Conservation (phyloP, 805 yeast species). For the Candida patagonica region DNA sequence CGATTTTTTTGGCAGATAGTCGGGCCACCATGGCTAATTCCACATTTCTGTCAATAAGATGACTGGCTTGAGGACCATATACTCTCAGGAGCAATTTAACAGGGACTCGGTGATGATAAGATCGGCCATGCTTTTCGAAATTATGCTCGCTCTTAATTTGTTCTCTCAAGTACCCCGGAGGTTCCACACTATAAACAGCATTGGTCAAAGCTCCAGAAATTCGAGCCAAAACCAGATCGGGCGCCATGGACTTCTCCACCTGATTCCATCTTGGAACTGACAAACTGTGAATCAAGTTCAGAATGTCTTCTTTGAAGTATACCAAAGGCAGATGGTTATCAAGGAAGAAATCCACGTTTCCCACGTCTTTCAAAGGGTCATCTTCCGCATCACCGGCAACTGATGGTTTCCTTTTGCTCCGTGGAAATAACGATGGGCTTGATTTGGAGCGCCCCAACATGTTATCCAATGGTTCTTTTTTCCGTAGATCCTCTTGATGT, state of each 20-base stretch:
- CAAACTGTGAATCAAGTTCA: constrained; percentile 53
- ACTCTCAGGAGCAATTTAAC: constrained; percentile 66
- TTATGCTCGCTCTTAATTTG: constrained; percentile 24
- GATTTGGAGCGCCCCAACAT: no score
- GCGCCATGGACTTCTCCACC: constrained; percentile 31
- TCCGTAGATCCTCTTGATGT: no score
- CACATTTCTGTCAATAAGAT: constrained; percentile 74
- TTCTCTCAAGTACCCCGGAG: constrained; percentile 34
- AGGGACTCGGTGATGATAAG: constrained; percentile 30
- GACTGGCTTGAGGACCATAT: constrained; percentile 81
- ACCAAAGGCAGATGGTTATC: constrained; percentile 77
- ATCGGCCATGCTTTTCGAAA: constrained; percentile 9
- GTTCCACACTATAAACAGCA: constrained; percentile 69
- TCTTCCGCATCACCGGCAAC: constrained; percentile 1
- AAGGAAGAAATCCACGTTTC: constrained; percentile 42
- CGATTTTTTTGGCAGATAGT: constrained; percentile 68
- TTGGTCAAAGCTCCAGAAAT: constrained; percentile 93
- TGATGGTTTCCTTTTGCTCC: neutral
- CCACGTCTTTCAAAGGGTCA: constrained; percentile 9
- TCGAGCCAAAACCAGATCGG: constrained; percentile 46
- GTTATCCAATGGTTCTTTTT: no score
- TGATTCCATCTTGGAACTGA: constrained; percentile 74
- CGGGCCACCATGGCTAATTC: constrained; percentile 69
- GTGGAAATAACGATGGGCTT: neutral
- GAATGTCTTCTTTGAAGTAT: constrained; percentile 73